Evolutionary conservation across 495 filamentous ascomycete species (phyloP), one percentile per base, ranked within the genome.

Genomic region (Immersiella caudata): DNA sequence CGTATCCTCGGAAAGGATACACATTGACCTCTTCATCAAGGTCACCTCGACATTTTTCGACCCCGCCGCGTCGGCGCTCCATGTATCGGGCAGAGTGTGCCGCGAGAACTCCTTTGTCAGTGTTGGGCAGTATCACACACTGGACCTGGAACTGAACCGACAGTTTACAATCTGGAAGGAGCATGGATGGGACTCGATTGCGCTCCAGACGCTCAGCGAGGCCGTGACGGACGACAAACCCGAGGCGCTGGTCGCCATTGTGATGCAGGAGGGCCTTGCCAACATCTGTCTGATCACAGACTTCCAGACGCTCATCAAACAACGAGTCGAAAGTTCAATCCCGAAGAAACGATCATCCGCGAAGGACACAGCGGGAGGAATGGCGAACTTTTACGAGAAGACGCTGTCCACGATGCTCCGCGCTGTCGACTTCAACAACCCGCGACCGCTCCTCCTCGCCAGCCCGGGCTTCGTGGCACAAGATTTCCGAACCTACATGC

Each of bases 281-380:
- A 94, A 97, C 81, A 91, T 99, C 63, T 97, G 93, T 76, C 85
- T 97, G 21, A 92, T 99, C 68, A 96, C 93, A 12, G 93, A 97
- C 65, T 89, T 91, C 73, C 93, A 93, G 68, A 98, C 94, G 2
- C 83, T 97, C 68, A 76, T 97, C 67, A 90, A 92, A 76, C 93
- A 97, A 73, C 86, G 90, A 62, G 86, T 98, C n/a, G 93, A 97
- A 76, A 87, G 88, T 72, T 83, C 85, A 1, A 87, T 98, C 29
- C 93, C 95, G 16, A 86, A 89, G 75, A 98, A 97, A 80, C 84
- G 90, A 59, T 79, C 83, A 66, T 76, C 83, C 67, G 70, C 82
- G 67, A 77, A 79, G 16, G 90, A 91, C 65, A 88, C 93, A 77
- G 87, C 93, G 69, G 89, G 91, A 81, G 90, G 88, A 3, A 85